Base-by-base conservation (phyloP, 345 rosid genomes). In the Turnera subulata region DNA sequence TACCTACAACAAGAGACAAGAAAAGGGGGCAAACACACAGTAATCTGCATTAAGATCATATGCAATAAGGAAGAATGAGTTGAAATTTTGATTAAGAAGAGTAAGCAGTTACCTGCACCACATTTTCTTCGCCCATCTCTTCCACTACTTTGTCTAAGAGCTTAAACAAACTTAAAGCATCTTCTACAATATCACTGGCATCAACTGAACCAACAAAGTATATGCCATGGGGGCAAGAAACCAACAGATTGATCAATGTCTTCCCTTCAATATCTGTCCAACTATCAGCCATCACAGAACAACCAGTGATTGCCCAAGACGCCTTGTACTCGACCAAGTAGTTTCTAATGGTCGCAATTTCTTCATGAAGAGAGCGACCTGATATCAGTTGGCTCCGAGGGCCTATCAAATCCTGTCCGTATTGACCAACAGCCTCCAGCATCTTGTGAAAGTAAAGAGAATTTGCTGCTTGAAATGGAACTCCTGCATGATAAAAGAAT, bases 401-500 rank as follows among this genome's bases (percentile, higher is more conserved):
- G 50, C 68, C 65, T 20, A 32, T 64, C 24, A 80, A 51, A 50
- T 78, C 80, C 8, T 61, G 76, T 48, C 86, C 89, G 64, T 76
- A 78, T 47, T 74, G 84, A 19, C 81, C 76, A 16, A 84, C 89
- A 64, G 75, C 65, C 68, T 80, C 79, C 50, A 84, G 74, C 89
- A 84, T 84, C 55, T 53, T 76, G 25, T 70, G 82, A 67, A 80
- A 84, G 69, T 76, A 78, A 6, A 68, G 74, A 23, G 89, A 84
- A 61, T 80, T 61, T 58, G 81, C 85, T 5, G 79, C 82, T 56
- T 16, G 74, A 59, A 46, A n/a, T n/a, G 85, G 84, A 59, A 84
- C 54, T 54, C 89, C 89, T 25, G 89, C 84, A 59, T 80, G 65
- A 40, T 78, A 84, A 70, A 84, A 80, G 61, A 80, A 84, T 62